Percentiles rank a stretch among this genome's conserved stretches.
Conservation (phyloP, 345 rosid species). For the Pistacia vera region DNA sequence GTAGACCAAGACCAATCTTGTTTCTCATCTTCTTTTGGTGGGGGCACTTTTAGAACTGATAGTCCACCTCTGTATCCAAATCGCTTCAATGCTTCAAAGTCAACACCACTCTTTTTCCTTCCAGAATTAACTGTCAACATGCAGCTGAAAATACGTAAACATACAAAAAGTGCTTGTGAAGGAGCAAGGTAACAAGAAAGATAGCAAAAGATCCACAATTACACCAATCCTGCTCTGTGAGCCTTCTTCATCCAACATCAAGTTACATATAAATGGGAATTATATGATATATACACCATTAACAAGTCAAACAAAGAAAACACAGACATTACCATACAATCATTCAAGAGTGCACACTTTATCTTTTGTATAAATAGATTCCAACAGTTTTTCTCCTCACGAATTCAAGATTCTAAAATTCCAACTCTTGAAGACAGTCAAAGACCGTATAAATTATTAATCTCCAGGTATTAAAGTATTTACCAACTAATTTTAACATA, state of each 20-base stretch:
- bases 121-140: slow-evolving; percentile 49
- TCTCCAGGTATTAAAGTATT: background rate
- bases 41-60: slow-evolving; percentile 65
- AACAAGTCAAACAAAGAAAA: background rate
- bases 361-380: background rate
- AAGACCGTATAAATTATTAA: background rate
- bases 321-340: background rate
- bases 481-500: background rate
- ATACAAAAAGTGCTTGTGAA: background rate
- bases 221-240: background rate
- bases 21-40: slow-evolving; percentile 52
- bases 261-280: background rate
- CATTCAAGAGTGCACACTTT: background rate
- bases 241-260: background rate
- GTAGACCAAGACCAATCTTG: slow-evolving; percentile 81
- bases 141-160: background rate
- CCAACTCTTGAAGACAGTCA: background rate
- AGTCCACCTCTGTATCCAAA: slow-evolving; percentile 82
- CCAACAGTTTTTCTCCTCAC: background rate
- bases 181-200: background rate
- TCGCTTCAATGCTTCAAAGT: slow-evolving; percentile 71
- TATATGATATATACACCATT: background rate
- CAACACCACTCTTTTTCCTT: slow-evolving; percentile 54
- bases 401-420: background rate
- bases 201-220: background rate